These are phyloP conservation scores for Aspergillus flavus DNA, from an alignment of 2,329 filamentous ascomycete species.

Conservation along the genomic window DNA sequence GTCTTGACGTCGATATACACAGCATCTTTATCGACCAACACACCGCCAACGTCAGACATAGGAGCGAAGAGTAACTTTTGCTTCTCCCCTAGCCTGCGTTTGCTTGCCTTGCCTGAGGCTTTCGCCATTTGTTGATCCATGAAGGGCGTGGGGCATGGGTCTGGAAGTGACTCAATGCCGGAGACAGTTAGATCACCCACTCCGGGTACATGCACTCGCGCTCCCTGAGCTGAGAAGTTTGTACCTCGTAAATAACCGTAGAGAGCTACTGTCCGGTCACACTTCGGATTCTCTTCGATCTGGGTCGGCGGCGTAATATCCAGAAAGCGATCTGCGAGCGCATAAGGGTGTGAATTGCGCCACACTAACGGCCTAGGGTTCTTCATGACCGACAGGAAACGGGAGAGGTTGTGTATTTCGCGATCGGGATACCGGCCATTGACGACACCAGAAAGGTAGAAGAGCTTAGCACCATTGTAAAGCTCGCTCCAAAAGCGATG, in stretches of 20 bases:
- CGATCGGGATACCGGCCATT: constrained; percentile 96
- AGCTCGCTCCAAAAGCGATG: constrained; percentile 95
- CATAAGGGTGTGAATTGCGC: constrained; percentile 95
- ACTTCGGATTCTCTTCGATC: constrained; percentile 84
- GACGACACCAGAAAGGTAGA: constrained; percentile 94
- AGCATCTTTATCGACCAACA: constrained; percentile 95
- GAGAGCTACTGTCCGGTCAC: constrained; percentile 85
- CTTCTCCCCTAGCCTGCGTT: constrained; percentile 87
- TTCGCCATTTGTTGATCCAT: constrained; percentile 88
- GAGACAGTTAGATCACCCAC: constrained; percentile 85
- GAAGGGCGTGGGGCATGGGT: constrained; percentile 91
- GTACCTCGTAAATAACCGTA: constrained; percentile 94
- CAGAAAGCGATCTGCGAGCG: constrained; percentile 88
- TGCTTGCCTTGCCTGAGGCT: constrained; percentile 75
- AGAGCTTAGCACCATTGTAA: constrained; percentile 95
- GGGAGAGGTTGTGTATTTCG: constrained; percentile 91
- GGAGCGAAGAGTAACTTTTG: constrained; percentile 95
- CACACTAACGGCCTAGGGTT: constrained; percentile 94
- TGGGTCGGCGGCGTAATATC: constrained; percentile 92
- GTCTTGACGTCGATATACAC: constrained; percentile 82
- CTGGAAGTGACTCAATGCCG: constrained; percentile 82
- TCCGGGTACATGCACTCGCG: constrained; percentile 88
- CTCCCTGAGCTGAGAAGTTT: constrained; percentile 84
- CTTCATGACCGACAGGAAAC: constrained; percentile 98
- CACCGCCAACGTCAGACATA: constrained; percentile 95